Evolutionary conservation across 768 basidiomycete genomes (phyloP), one percentile per base, ranked within the genome.

Genomic region (Lepiota brunneoincarnata): DNA sequence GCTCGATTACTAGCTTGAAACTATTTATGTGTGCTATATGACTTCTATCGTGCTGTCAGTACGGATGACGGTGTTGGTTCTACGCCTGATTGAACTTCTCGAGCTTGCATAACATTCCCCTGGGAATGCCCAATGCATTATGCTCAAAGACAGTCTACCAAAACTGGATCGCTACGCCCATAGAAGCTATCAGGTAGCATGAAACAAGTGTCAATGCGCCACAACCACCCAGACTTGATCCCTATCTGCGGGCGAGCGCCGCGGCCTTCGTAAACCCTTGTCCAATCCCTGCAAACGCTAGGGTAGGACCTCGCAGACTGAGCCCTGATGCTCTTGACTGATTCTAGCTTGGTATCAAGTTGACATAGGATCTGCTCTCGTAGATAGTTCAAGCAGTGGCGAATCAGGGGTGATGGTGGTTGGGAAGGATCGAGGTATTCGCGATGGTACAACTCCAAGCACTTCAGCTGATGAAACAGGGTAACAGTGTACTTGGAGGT

Each of bases 361-460:
- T 56, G 59, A 51, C 70, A 72, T 49, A 72, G 48, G 11, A 70
- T 28, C 1, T 60, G 56, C 43, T 70, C 67, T 4, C 67, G 61
- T 10, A 71, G 51, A 57, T 69, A 71, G 28, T 63, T 61, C 2
- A 71, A 35, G 47, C 70, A 72, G 37, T 68, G 67, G 1, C 59
- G 61, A 3, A 61, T 38, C 41, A 55, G 18, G 6, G 53, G 57
- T 18, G 40, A 42, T 12, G 40, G 40, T 23, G 18, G 3, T 3
- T 21, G 40, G 11, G 40, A 5, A 18, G 40, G 23, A 26, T 49
- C 43, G 11, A 43, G 54, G 18, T 59, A 59, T 41, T 59, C 58
- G 9, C 50, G 31, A 40, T 56, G 54, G 35, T 56, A 56, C 24
- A 56, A 48, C 28, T 59, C 58, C 7, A 59, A 37, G 35, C 58